Base-by-base conservation (phyloP, 176 grass and related monocot genomes). In the Melocanna baccifera region DNA sequence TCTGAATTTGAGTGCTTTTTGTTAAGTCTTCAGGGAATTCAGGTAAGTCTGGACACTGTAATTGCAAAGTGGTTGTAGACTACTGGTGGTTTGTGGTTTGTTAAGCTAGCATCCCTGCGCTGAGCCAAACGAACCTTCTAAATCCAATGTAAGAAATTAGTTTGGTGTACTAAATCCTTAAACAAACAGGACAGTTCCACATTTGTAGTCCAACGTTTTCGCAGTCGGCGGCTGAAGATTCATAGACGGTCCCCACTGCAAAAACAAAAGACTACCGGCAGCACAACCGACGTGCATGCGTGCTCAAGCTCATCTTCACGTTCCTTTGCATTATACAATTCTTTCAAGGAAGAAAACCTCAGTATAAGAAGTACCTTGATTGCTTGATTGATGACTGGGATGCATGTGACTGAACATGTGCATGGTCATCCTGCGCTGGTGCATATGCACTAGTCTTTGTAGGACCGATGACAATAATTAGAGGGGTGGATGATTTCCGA, bases 101-200 rank as follows among this genome's bases (percentile, higher is more conserved):
- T 70, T 16, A 41, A 69, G 51, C 36, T 4, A 70, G 70, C 62
- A 11, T 80, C 43, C 40, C 69, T 12, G 7, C 12, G 29, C 16
- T 67, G 43, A 77, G 71, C 43, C 83, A 4, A 14, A 39, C 30
- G 83, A 90, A 86, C 26, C 88, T 90, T 90, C 83, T 12, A 73
- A 86, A 78, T 9, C 39, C 20, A 30, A 18, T 25, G 32, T 82
- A 77, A 22, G 7, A 81, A 78, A 73, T 19, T 57, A 42, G 67
- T 73, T 83, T 79, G 74, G 88, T 90, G 79, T 79, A 86, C 84
- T 74, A 66, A 73, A 83, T 7, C 67, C 47, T 50, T 90, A 83
- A 83, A 78, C 57, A 83, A 90, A 46, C 72, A 25, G 4, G 51
- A 0, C 41, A 8, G 48, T 22, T 68, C 15, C 34, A 62, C 77